Base-by-base conservation (phyloP, 805 yeast species). In the Candida silvatica region DNA sequence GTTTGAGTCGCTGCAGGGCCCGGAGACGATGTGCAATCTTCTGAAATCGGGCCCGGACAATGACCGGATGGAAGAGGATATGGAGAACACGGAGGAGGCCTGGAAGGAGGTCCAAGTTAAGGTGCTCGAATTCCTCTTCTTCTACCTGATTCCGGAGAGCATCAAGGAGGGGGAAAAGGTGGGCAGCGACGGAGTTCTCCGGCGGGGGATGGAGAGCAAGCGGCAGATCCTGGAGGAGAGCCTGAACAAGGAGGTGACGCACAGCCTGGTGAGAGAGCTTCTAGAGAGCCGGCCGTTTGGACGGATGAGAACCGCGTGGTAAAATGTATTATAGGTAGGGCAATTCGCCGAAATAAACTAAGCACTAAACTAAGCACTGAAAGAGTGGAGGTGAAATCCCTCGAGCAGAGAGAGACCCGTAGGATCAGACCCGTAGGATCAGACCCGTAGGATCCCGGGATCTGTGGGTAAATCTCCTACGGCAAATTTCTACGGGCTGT, bases 61-160 rank as follows among this genome's bases (percentile, higher is more conserved):
- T 14, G 17, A 16, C 6, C 5, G 24, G 25, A 12, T 17, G 14
- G n/a, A 17, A 8, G 22, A 17, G 24, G 27, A 34, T 19, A 46
- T 40, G 34, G 38, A 40, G 9, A 22, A 5, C 7, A 12, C 22
- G 6, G 20, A 19, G 7, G 15, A 24, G 5, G 7, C 5, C 5
- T 15, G 18, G 9, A 76, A 76, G 45, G 66, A 66, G 23, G 67
- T 80, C 11, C 77, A 77, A 45, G 70, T 78, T 42, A 74, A 77
- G 44, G 67, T 77, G 9, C 64, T 81, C 32, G 88, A 81, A 56
- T 81, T 80, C 50, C 57, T 81, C 35, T 71, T 80, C 37, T 77
- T 80, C 49, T 80, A 81, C 47, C 55, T 81, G 37, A 64, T 74
- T 6, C 86, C 85, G 9, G 90, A 80, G 51, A 56, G 69, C 2